Evolutionary conservation across 1,284 basidiomycete genomes (phyloP).

Genomic region (Ustilago trichophora): DNA sequence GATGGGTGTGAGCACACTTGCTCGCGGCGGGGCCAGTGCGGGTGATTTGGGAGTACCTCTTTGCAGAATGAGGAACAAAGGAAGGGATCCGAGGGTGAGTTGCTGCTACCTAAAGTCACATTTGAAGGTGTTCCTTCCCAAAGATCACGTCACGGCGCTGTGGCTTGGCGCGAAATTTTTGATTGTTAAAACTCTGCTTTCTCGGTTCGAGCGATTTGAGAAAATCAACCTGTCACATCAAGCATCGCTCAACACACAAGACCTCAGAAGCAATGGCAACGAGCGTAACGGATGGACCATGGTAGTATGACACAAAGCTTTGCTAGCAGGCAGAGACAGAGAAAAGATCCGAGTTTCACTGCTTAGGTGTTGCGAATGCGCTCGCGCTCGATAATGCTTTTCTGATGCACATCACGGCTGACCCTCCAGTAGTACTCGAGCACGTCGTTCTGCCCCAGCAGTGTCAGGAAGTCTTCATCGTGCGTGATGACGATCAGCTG

Average conservation of each 20-base stretch:
- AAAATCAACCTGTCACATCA: no score
- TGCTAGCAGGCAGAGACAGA: no score
- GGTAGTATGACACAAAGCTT: no score
- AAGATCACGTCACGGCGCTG: no score
- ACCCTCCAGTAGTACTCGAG: conserved; percentile 65
- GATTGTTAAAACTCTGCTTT: conserved; percentile 5
- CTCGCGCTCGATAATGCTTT: conserved; percentile 52
- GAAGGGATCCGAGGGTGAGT: no score
- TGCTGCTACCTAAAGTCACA: conserved; percentile 2
- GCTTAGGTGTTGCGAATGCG: conserved; percentile 39
- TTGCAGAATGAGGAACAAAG: background rate
- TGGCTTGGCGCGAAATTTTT: background rate
- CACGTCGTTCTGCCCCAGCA: conserved; percentile 56
- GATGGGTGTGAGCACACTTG: background rate
- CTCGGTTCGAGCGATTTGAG: no score
- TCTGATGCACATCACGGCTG: conserved; percentile 52
- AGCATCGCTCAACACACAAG: no score
- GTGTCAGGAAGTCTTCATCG: conserved; percentile 62
- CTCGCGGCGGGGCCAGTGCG: background rate
- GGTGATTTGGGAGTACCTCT: background rate
- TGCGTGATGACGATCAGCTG: conserved; percentile 88
- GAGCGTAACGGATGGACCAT: no score
- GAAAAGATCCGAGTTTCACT: no score
- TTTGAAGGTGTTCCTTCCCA: conserved; percentile 12
- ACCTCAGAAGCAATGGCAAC: no score